A percentile compares a stretch with the other conserved stretches of the same genome.
These are phyloP conservation scores for Blastocystis sp. DNA, from an alignment of 352 stramenopile species.

Conservation along the genomic window DNA sequence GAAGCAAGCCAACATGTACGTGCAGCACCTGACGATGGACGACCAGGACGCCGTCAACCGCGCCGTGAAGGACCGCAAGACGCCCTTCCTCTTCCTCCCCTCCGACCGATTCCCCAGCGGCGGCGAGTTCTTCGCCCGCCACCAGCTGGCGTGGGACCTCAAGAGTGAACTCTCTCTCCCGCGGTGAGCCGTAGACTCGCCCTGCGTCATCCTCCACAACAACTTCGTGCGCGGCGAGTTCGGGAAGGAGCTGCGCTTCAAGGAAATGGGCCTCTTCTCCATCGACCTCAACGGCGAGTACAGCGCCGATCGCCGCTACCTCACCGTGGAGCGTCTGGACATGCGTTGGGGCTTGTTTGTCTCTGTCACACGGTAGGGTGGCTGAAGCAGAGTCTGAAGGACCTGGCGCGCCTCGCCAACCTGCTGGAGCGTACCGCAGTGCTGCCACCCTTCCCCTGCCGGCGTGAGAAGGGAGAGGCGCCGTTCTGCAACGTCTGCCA, in stretches of 20 bases:
- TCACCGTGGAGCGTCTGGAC: not conserved
- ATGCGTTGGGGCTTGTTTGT: not conserved
- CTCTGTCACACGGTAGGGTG: not conserved
- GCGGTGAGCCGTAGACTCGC: not conserved
- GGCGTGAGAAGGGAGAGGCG: not conserved
- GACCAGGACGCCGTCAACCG: not conserved
- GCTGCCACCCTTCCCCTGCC: not conserved
- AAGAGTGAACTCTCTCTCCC: not conserved
- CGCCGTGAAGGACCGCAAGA: not conserved
- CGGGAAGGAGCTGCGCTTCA: conserved; percentile 37
- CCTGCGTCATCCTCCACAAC: conserved; percentile 49
- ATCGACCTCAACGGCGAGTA: conserved; percentile 30
- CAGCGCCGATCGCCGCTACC: not conserved
- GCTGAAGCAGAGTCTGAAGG: not conserved
- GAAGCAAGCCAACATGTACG: not conserved
- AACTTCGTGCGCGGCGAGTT: conserved; percentile 34
- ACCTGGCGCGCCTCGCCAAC: conserved; percentile 7
- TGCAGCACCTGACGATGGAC: not conserved
- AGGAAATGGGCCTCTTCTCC: conserved; percentile 51
- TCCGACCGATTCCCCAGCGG: conserved; percentile 9
- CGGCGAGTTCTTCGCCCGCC: not conserved
- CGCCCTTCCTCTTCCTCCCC: conserved; percentile 3
- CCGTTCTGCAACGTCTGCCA: conserved; percentile 29
- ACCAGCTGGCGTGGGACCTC: conserved; percentile 52
- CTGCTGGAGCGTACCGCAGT: conserved; percentile 19